Base-by-base conservation (phyloP, 2,329 filamentous ascomycete genomes). In the Arthrobotrys megalospora region DNA sequence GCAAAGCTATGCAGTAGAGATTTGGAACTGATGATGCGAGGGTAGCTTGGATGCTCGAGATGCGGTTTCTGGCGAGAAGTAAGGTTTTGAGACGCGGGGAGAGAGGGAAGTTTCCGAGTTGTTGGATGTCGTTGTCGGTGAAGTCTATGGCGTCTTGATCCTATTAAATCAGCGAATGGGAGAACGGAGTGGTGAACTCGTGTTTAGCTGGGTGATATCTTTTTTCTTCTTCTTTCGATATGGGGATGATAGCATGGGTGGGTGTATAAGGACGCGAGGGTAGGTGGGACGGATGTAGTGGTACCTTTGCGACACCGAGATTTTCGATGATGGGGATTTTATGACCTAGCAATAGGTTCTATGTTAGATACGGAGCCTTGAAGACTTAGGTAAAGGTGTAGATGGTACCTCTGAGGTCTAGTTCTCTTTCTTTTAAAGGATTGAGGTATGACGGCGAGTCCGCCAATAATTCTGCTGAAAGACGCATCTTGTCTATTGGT, bases 251-350 rank as follows among this genome's bases (percentile, higher is more conserved):
- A 28, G 24, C 24, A 12, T 55, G 12, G 60, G 11, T 7, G 53
- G 70, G 32, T 64, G 52, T 45, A 48, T 43, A 11, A 36, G 34
- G 50, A 64, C 58, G 55, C 55, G 71, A 55, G 24, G 24, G 24
- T 28, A 28, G 24, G 24, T 71, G 34, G 60, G 38, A 12, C 28
- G 60, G 80, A 48, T 36, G 68, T 62, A 90, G 28, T 28, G 91
- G 84, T 87, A 97, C 93, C 83, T 93, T 93, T 82, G 96, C 95
- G 84, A 94, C 93, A 87, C 96, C 96, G 86, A 99, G 86, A 86
- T 99, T 99, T 88, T 99, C 96, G 87, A 99, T 97, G 79, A 92
- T 90, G 83, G 95, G 93, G 85, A 99, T 98, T 87, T 96, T 94
- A 87, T 98, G 94, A 87, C 96, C 96, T 99, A 90, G 34, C 36